phyloP scores from a whole-genome alignment of 2,329 filamentous ascomycete genomes.

The Periconia macrospinosa region DNA sequence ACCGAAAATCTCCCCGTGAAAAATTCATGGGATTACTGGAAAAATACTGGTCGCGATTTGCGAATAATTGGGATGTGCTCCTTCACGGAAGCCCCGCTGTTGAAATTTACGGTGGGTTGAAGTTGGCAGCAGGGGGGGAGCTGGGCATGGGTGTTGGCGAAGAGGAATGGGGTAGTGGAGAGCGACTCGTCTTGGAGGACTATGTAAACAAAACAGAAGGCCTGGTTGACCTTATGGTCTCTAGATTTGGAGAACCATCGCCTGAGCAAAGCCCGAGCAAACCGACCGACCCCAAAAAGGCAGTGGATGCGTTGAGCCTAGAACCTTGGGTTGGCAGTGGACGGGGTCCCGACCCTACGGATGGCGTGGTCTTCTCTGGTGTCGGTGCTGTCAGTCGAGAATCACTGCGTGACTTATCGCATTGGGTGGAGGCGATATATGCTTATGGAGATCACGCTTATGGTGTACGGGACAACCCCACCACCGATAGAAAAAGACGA shows the following conservation, averaged over 20 bases:
- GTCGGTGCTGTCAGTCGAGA: constrained; percentile 70
- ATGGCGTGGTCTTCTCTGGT: constrained; percentile 86
- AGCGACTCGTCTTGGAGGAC: constrained; percentile 91
- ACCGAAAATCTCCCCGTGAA: constrained; percentile 63
- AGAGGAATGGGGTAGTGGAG: constrained; percentile 90
- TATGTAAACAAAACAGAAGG: constrained; percentile 78
- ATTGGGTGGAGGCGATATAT: constrained; percentile 90
- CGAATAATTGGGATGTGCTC: constrained; percentile 78
- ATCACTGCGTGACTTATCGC: constrained; percentile 72
- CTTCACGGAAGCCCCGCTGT: constrained; percentile 86
- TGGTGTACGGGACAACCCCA: constrained; percentile 78
- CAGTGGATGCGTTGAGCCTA: constrained; percentile 20
- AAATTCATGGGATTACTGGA: constrained; percentile 74
- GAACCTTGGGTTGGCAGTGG: constrained; percentile 76
- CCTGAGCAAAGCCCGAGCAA: constrained; percentile 26
- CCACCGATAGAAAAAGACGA: constrained; percentile 61
- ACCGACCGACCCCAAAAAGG: constrained; percentile 25
- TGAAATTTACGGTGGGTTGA: constrained; percentile 79
- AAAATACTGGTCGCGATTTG: constrained; percentile 77
- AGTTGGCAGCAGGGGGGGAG: constrained; percentile 86
- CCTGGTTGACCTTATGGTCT: constrained; percentile 83
- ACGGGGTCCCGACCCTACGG: constrained; percentile 66
- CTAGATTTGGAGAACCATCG: constrained; percentile 71
- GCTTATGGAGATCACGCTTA: constrained; percentile 82
- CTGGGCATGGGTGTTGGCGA: constrained; percentile 93